phyloP scores from a whole-genome alignment of 441 rosid genomes.

The Geranium incanum region DNA sequence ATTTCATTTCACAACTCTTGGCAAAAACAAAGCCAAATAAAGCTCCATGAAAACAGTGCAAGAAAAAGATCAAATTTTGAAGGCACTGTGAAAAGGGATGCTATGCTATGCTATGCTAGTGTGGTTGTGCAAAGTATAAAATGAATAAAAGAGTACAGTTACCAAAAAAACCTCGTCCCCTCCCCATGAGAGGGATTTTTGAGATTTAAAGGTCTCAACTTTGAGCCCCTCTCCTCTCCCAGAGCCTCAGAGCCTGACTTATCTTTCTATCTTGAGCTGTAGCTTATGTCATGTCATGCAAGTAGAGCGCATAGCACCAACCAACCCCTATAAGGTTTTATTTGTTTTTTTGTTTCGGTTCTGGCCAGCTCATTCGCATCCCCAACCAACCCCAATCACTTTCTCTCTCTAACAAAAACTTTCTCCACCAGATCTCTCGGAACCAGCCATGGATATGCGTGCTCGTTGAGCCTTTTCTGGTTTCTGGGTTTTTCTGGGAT shows the following conservation, averaged over 20 bases:
- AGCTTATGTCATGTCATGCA: conserved; percentile 69
- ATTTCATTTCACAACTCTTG: not conserved
- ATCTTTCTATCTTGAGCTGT: not conserved
- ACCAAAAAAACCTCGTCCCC: conserved; percentile 35
- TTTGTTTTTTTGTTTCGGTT: conserved; percentile 24
- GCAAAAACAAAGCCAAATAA: not conserved
- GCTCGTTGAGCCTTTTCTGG: conserved; percentile 30
- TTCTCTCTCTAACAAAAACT: conserved; percentile 29
- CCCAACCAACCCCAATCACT: conserved; percentile 20
- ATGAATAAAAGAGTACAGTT: conserved; percentile 11
- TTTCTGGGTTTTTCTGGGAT: conserved; percentile 26
- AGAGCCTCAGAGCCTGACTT: not conserved
- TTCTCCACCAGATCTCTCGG: conserved; percentile 64
- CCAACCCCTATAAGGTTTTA: conserved; percentile 25
- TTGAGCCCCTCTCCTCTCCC: conserved; percentile 9
- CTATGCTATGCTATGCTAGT: too few relatives aligned
- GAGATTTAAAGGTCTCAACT: conserved; percentile 26
- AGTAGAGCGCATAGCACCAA: conserved; percentile 22
- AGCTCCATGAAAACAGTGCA: not conserved
- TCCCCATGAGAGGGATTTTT: conserved; percentile 31
- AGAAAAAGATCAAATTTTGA: not conserved
- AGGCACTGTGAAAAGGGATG: conserved; percentile 7
- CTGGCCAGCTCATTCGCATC: conserved; percentile 45
- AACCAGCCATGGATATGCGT: conserved; percentile 38
- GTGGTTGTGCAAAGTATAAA: not conserved